Evolutionary conservation across 768 basidiomycete species (phyloP).

Genomic region (Tricholoma sp.): DNA sequence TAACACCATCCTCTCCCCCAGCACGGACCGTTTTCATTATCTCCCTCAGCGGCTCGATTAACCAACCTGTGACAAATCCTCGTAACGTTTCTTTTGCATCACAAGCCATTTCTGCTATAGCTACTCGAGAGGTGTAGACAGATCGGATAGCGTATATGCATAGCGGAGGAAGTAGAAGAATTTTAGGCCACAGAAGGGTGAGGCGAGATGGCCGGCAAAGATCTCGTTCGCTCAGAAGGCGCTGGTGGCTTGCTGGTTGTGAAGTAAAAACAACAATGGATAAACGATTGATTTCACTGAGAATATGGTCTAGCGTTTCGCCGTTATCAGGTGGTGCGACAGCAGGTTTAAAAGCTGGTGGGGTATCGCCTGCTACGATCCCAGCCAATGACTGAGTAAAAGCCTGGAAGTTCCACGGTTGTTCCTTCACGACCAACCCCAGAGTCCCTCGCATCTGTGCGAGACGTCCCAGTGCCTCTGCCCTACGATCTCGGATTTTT

Average conservation of each 20-base stretch:
- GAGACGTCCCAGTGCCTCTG: conserved; percentile 61
- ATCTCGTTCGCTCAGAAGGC: conserved; percentile 21
- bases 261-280: conserved; percentile 24
- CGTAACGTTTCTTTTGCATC: conserved; percentile 62
- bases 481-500: conserved; percentile 60
- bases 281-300: conserved; percentile 18
- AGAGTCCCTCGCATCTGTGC: conserved; percentile 47
- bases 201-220: conserved; percentile 67
- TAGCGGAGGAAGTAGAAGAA: conserved; percentile 73
- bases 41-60: conserved; percentile 55
- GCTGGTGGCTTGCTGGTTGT: conserved; percentile 23
- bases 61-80: conserved; percentile 51
- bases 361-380: conserved; percentile 15
- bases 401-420: conserved; percentile 13
- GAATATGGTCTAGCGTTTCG: conserved; percentile 5
- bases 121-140: conserved; percentile 53
- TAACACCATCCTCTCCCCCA: conserved; percentile 68
- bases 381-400: conserved; percentile 14
- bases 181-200: conserved; percentile 74
- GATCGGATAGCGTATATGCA: conserved; percentile 44
- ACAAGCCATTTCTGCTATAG: conserved; percentile 47
- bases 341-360: conserved; percentile 8
- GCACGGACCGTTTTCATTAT: conserved; percentile 80
- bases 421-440: conserved; percentile 23
- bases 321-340: neutral